Evolutionary conservation across 768 basidiomycete genomes (phyloP).

Genomic region (Lentinula lateritia): DNA sequence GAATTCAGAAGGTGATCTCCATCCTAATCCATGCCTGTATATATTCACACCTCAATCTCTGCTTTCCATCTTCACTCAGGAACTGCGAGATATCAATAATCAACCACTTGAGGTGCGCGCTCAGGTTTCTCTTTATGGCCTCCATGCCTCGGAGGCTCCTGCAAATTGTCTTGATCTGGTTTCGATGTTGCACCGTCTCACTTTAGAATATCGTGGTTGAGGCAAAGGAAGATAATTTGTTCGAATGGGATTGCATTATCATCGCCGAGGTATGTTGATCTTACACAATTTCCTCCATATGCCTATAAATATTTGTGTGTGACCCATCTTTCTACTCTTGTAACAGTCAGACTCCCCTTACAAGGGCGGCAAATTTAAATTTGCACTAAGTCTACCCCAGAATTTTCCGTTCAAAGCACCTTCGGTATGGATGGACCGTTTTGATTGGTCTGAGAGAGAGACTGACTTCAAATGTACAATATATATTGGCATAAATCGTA

Average conservation of each 20-base stretch:
- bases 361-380: constrained; percentile 75
- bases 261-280: constrained; percentile 60
- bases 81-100: constrained; percentile 54
- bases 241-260: constrained; percentile 73
- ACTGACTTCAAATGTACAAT: background rate
- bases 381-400: constrained; percentile 65
- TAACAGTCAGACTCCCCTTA: constrained; percentile 72
- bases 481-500: background rate
- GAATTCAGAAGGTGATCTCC: constrained; percentile 66
- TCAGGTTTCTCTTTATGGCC: background rate
- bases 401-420: constrained; percentile 89
- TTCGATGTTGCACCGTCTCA: constrained; percentile 10
- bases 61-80: constrained; percentile 34
- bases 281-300: background rate
- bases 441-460: no score
- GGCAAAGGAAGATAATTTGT: constrained; percentile 64
- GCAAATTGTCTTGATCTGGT: background rate
- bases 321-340: background rate
- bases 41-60: background rate
- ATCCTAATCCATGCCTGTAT: background rate
- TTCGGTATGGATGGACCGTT: constrained; percentile 34
- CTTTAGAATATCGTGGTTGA: constrained; percentile 57
- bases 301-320: constrained; percentile 6
- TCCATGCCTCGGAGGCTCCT: background rate
- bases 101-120: constrained; percentile 59